Evolutionary conservation across 2,329 filamentous ascomycete species (phyloP).

Genomic region (Epichloe uncinata): DNA sequence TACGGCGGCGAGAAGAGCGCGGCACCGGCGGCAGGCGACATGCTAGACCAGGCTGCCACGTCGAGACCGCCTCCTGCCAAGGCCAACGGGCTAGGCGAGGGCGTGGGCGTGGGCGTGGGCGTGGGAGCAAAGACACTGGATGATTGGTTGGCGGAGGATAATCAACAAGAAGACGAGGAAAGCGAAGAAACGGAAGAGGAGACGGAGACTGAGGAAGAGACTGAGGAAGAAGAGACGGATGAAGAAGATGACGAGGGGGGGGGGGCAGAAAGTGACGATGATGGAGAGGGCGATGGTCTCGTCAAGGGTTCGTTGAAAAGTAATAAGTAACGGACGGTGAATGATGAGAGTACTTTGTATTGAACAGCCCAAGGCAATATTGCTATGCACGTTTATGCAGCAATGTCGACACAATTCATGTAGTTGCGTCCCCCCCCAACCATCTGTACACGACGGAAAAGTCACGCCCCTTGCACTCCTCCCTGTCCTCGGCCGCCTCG

Average conservation of each 20-base stretch:
- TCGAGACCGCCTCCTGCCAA: slow-evolving; percentile 25
- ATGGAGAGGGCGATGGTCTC: slow-evolving; percentile 30
- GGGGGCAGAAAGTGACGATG: slow-evolving; percentile 23
- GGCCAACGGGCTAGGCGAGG: slow-evolving; percentile 39
- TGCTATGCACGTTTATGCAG: too few species aligned
- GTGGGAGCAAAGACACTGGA: slow-evolving; percentile 67
- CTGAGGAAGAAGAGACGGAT: slow-evolving; percentile 38
- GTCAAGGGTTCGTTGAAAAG: slow-evolving; percentile 18
- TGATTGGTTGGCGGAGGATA: slow-evolving; percentile 77
- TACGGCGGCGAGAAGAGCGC: slow-evolving; percentile 19
- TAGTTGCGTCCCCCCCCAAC: slow-evolving; percentile 34
- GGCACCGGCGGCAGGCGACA: slow-evolving; percentile 46
- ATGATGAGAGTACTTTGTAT: background rate
- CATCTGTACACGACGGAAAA: slow-evolving; percentile 75
- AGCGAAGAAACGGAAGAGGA: slow-evolving; percentile 40
- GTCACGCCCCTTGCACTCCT: slow-evolving; percentile 54
- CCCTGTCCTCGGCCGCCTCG: slow-evolving; percentile 46
- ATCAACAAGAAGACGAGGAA: slow-evolving; percentile 40
- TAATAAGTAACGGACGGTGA: background rate
- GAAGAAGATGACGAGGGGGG: slow-evolving; percentile 33
- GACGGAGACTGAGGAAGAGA: slow-evolving; percentile 35
- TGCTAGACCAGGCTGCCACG: slow-evolving; percentile 43
- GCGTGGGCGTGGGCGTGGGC: slow-evolving; percentile 31
- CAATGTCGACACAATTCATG: too few species aligned
- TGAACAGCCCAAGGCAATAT: too few species aligned